Evolutionary conservation across 805 yeast genomes (phyloP), one percentile per base, ranked within the genome.

Genomic region (Candida mattraensis): DNA sequence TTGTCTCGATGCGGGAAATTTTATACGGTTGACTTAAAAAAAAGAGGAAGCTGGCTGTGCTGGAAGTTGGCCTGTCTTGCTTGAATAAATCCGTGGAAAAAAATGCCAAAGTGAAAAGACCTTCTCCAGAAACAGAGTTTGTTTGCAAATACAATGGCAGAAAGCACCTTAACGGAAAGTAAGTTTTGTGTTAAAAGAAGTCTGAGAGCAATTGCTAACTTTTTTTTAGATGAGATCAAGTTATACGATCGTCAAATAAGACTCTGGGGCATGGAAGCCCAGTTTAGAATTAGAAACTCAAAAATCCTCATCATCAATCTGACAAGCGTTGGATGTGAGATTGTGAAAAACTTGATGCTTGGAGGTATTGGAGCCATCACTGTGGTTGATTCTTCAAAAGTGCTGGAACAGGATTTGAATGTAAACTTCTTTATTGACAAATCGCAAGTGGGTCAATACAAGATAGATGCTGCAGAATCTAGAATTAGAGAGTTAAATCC

Each of bases 241-340:
- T 71, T 91, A 15, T 91, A 91, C 56, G 99, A 91, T 61, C 76
- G 99, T 40, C 99, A 91, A 61, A 89, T 91, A 45, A 66, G 99
- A 44, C 70, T 91, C 14, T 91, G 99, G 99, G 99, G 99, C 2
- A 69, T 93, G 55, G 94, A 85, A 20, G 95, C 97, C 3, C 99
- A 91, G 58, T 70, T 77, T 25, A 60, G 78, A 28, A 76, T 91
- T 67, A 72, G 93, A 23, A 74, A 80, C 13, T 81, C 96, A 6
- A 74, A 73, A 28, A 70, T 91, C 4, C 63, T 89, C 28, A 51
- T 93, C 27, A 68, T 91, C 30, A 83, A 84, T 43, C 50, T 87
- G 11, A 83, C 89, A 8, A 86, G 87, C 1, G 70, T 86, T 7
- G 94, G 94, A 5, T 77, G 80, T 11, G 99, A 91, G 58, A 70